Evolutionary conservation across 352 stramenopile species (phyloP), one percentile per base, ranked within the genome.

Genomic region (Phytopythium mirpurense): DNA sequence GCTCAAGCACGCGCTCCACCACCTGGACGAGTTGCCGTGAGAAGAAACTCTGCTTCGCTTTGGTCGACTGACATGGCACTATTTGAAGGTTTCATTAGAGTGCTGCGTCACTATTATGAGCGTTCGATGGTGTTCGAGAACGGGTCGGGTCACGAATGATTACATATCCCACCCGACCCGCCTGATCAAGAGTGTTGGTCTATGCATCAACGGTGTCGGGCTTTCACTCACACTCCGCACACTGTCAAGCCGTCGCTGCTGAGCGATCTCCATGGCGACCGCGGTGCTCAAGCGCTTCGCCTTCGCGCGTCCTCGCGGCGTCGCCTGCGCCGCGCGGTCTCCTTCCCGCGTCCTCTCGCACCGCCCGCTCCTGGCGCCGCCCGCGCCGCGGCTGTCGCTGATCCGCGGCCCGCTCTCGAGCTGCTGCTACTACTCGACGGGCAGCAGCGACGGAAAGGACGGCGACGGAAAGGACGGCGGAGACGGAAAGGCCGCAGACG

Each of bases 1-100:
- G 40, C 77, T 93, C 32, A 85, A 85, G 47, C 67, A 75, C 46
- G 80, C 78, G 9, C 64, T 93, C 19, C 73, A 80, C n/a, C 77
- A 90, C 44, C 59, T 92, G 14, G 77, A 92, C 36, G 72, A 85
- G 50, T 65, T 89, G n/a, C 46, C 46, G 46, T 52, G 34, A 40
- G 29, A 5, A 9, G 5, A 9, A 32, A 9, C 29, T 5, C n/a
- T n/a, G n/a, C n/a, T n/a, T n/a, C n/a, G n/a, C n/a, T n/a, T n/a
- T n/a, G n/a, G n/a, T n/a, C n/a, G n/a, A n/a, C n/a, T n/a, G n/a
- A n/a, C n/a, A n/a, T n/a, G n/a, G n/a, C n/a, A n/a, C n/a, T n/a
- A n/a, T n/a, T n/a, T n/a, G 26, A 48, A 47, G 21, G 3, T 12
- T 37, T 37, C 32, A 37, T 10, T 37, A 37, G 32, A 37, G 32